phyloP scores from a whole-genome alignment of 1,139 yeast genomes.

The Scheffersomyces titani region DNA sequence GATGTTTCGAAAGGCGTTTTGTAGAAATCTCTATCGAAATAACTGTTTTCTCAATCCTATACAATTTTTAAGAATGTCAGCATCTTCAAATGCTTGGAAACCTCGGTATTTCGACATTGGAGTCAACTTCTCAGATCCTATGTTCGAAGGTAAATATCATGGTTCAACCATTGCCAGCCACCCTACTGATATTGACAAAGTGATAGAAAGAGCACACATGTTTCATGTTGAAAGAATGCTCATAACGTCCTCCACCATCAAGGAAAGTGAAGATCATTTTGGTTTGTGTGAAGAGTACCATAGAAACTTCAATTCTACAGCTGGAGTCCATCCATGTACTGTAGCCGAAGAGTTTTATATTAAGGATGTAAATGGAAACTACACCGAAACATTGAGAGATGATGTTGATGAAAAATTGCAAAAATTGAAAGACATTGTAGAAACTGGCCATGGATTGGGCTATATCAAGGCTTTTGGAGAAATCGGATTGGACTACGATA shows the following conservation, averaged over 20 bases:
- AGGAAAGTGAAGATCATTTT: slow-evolving; percentile 56
- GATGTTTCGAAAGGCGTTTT: neutral
- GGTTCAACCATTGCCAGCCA: slow-evolving; percentile 60
- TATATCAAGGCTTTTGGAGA: slow-evolving; percentile 83
- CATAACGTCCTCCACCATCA: slow-evolving; percentile 78
- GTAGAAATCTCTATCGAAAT: neutral
- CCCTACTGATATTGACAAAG: slow-evolving; percentile 61
- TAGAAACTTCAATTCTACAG: slow-evolving; percentile 60
- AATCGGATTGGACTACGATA: slow-evolving; percentile 90
- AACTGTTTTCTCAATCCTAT: neutral
- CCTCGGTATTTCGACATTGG: slow-evolving; percentile 58
- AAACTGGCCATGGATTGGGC: slow-evolving; percentile 50
- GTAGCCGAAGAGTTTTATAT: slow-evolving; percentile 60
- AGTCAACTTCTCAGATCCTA: slow-evolving; percentile 83
- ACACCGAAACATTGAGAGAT: slow-evolving; percentile 23
- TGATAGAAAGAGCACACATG: slow-evolving; percentile 65
- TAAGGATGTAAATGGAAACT: slow-evolving; percentile 14
- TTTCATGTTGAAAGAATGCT: slow-evolving; percentile 70
- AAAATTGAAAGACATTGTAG: slow-evolving; percentile 50
- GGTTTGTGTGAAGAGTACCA: slow-evolving; percentile 32
- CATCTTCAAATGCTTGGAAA: slow-evolving; percentile 26
- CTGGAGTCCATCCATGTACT: slow-evolving; percentile 93
- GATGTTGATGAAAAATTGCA: slow-evolving; percentile 40
- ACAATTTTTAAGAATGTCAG: neutral
- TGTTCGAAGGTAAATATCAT: slow-evolving; percentile 81